phyloP scores from a whole-genome alignment of 805 yeast genomes.

The Soucietia sequanensis region DNA sequence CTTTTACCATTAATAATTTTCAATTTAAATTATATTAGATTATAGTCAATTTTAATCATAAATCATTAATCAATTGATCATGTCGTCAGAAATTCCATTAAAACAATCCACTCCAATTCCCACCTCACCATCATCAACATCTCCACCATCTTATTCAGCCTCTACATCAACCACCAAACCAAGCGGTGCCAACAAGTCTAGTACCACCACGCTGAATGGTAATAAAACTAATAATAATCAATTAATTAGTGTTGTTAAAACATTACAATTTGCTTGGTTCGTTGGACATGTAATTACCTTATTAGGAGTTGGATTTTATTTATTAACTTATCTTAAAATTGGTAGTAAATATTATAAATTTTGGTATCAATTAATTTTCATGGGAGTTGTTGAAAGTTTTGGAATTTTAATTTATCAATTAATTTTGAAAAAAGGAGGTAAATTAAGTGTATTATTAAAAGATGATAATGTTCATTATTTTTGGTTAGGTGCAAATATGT shows the following conservation, averaged over 20 bases:
- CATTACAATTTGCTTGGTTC: slow-evolving; percentile 79
- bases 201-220: background rate
- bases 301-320: slow-evolving; percentile 26
- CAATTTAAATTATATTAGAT: too few species aligned
- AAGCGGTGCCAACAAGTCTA: background rate
- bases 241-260: slow-evolving; percentile 23
- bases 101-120: slow-evolving; percentile 5
- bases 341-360: slow-evolving; percentile 19
- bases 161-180: background rate
- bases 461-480: slow-evolving; percentile 78
- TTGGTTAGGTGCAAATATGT: slow-evolving; percentile 48
- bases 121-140: too few species aligned
- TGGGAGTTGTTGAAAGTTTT: slow-evolving; percentile 70
- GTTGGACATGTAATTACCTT: slow-evolving; percentile 40
- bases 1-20: too few species aligned
- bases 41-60: too few species aligned
- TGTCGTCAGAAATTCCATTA: background rate
- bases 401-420: slow-evolving; percentile 70
- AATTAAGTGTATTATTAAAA: slow-evolving; percentile 18
- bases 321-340: slow-evolving; percentile 32
- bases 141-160: too few species aligned
- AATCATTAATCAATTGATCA: too few species aligned
- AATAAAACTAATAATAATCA: slow-evolving; percentile 7
- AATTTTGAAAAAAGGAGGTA: slow-evolving; percentile 28
- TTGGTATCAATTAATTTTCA: slow-evolving; percentile 58